Conservation (phyloP, 371 early-diverging fungal genomes). For the Nematocida homosporus region DNA sequence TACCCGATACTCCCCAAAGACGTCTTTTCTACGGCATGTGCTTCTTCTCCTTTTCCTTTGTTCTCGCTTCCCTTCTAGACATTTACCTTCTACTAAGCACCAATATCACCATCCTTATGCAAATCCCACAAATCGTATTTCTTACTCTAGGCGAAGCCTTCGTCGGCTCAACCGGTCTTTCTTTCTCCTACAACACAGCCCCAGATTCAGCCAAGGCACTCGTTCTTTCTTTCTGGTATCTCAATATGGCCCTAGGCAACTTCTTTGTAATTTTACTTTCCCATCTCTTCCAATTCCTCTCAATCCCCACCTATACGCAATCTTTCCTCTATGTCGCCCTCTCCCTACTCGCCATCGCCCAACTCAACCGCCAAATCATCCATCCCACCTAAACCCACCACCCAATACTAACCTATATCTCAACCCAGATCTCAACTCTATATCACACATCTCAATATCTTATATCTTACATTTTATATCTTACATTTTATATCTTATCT, state of each 20-base stretch:
- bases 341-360: background rate
- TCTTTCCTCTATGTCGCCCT: conserved; percentile 13
- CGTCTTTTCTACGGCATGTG: conserved; percentile 67
- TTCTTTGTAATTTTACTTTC: conserved; percentile 62
- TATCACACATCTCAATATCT: no score
- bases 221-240: conserved; percentile 64
- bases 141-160: conserved; percentile 71
- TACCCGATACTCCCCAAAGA: conserved; percentile 67
- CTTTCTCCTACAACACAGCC: conserved; percentile 70
- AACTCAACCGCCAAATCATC: no score
- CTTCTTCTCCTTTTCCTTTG: conserved; percentile 55
- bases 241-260: conserved; percentile 68
- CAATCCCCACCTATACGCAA: background rate
- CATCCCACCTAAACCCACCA: no score
- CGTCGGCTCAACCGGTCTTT: conserved; percentile 71
- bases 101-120: conserved; percentile 66
- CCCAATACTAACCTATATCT: no score
- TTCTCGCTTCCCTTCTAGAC: conserved; percentile 65
- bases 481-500: no score
- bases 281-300: conserved; percentile 5
- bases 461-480: no score
- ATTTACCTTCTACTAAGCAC: conserved; percentile 51
- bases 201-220: conserved; percentile 59
- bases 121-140: conserved; percentile 71
- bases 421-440: no score